Evolutionary conservation across 306 rosid genomes (phyloP), one percentile per base, ranked within the genome.

Genomic region (Comarum palustre): DNA sequence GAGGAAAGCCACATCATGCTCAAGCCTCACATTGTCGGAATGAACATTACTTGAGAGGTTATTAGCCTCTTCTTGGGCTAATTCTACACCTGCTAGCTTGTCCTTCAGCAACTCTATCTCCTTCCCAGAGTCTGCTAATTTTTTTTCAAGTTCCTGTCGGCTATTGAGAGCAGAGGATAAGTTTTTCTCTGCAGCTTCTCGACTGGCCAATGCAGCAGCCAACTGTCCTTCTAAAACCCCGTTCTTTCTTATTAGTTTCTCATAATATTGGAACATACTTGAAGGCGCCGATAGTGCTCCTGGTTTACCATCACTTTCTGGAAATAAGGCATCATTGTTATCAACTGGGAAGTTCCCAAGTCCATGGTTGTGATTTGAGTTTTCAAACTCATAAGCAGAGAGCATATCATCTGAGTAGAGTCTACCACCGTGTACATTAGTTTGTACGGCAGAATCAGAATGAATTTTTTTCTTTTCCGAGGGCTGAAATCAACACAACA

Each of bases 1-100:
- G 86, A 94, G 97, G 74, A 94, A 94, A 74, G 99, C 99, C 84
- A 94, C 97, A 54, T 94, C 99, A 63, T 89, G 99, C 80, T 94
- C 99, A 16, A 94, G 97, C 80, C 97, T 83, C 16, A 91, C 95
- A 64, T 94, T 94, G 88, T 94, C 97, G 25, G 95, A 92, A 59
- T 94, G 97, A 72, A 91, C 97, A 54, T 89, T 86, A 73, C 82
- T 91, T 2, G 98, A 94, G 57, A 91, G 86, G 83, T 82, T 89
- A 78, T 76, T 89, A 29, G 92, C 95, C 74, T 91, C 98, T 77
- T 91, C 97, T 78, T 86, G 96, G 27, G 96, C 90, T 24, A 91
- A 76, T 81, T 91, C 98, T 61, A 88, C 81, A 73, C 90, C 82
- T 5, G 86, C 86, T 54, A 89, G 77, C 78, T 91, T 94, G 86